These are phyloP conservation scores for Celoporthe dispersa DNA, from an alignment of 2,329 filamentous ascomycete species.

Conservation along the genomic window DNA sequence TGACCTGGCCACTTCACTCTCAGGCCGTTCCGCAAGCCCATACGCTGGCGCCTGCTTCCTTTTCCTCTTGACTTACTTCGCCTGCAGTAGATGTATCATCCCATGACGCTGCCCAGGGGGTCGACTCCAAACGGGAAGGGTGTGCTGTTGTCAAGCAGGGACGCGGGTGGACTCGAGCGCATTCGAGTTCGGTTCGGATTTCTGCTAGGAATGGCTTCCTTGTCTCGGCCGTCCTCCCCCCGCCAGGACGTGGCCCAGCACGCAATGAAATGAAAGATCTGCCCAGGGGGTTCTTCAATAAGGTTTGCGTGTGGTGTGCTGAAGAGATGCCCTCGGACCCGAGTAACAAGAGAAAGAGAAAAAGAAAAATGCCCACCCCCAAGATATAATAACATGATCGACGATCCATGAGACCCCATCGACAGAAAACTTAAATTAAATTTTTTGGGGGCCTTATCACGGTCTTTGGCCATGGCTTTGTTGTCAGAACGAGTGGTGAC, in stretches of 20 bases:
- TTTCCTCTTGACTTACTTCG: background rate
- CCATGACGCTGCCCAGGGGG: background rate
- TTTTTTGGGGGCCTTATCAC: background rate
- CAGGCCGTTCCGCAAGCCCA: background rate
- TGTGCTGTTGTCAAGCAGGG: background rate
- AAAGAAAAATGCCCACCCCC: background rate
- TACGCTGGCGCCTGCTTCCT: no score
- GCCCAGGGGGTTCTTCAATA: background rate
- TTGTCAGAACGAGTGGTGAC: background rate
- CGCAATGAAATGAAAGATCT: background rate
- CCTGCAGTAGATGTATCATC: background rate
- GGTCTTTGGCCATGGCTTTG: background rate
- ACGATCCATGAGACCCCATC: background rate
- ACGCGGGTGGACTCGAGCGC: background rate
- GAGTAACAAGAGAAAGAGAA: background rate
- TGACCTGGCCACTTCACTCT: background rate
- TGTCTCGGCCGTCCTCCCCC: background rate
- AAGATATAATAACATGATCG: slow-evolving; percentile 2
- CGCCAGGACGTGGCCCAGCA: background rate
- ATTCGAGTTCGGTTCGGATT: background rate
- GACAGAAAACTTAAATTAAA: background rate
- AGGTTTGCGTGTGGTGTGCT: background rate
- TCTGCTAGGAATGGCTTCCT: background rate
- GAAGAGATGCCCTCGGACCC: background rate
- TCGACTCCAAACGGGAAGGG: background rate